phyloP scores from a whole-genome alignment of 2,329 filamentous ascomycete genomes.

The Rhytidhysteron rufulum region DNA sequence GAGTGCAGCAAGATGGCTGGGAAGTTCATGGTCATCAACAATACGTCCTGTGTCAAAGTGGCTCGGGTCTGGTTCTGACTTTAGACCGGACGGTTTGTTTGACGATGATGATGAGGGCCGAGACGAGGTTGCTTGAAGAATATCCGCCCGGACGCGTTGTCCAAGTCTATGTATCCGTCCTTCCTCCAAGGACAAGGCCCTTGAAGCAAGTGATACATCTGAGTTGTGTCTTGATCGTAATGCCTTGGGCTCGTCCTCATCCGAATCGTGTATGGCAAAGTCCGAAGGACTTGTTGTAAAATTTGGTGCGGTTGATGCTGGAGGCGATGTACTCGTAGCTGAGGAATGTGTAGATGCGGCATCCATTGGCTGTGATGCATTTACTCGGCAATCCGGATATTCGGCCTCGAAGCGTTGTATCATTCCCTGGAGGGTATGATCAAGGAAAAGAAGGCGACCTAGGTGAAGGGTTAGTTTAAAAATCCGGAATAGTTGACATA shows the following conservation, averaged over 20 bases:
- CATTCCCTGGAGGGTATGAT: slow-evolving; percentile 82
- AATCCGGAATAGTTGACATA: slow-evolving; percentile 2
- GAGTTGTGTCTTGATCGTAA: slow-evolving; percentile 58
- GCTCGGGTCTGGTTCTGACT: slow-evolving; percentile 10
- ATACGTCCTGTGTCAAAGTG: slow-evolving; percentile 23
- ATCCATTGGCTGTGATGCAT: slow-evolving; percentile 21
- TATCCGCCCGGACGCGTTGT: slow-evolving; percentile 61
- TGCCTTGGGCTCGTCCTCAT: slow-evolving; percentile 39
- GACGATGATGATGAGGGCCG: slow-evolving; percentile 10
- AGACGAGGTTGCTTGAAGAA: slow-evolving; percentile 43
- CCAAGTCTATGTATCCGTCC: slow-evolving; percentile 66
- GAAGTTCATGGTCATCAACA: slow-evolving; percentile 30
- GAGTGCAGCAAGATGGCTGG: slow-evolving; percentile 51
- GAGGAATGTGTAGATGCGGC: slow-evolving; percentile 27
- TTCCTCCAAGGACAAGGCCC: slow-evolving; percentile 64
- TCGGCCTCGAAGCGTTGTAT: slow-evolving; percentile 96
- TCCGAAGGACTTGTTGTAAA: slow-evolving; percentile 20
- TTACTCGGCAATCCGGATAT: slow-evolving; percentile 78
- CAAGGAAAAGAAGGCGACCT: slow-evolving; percentile 80
- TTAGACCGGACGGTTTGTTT: slow-evolving; percentile 12
- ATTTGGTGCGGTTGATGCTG: slow-evolving; percentile 24
- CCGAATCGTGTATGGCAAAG: slow-evolving; percentile 25
- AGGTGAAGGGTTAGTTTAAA: slow-evolving; percentile 14
- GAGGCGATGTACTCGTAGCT: slow-evolving; percentile 24
- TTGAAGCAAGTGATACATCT: slow-evolving; percentile 64